These are phyloP conservation scores for Pisolithus sp. DNA, from an alignment of 768 basidiomycete species.

Conservation along the genomic window DNA sequence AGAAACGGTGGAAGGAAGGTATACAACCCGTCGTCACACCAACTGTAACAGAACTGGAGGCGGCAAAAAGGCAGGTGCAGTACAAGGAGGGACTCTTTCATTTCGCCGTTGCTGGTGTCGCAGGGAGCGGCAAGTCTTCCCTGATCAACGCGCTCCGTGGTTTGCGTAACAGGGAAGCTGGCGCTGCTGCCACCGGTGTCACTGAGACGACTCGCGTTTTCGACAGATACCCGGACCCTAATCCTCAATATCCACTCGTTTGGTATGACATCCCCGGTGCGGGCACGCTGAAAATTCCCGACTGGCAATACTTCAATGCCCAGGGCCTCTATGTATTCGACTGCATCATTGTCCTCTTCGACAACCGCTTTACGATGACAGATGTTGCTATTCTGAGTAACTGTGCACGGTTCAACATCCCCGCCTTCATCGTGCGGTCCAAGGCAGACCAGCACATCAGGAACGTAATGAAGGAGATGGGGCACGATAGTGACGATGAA, in stretches of 20 bases:
- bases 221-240: conserved; percentile 19
- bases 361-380: conserved; percentile 28
- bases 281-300: conserved; percentile 25
- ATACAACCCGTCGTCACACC: conserved; percentile 17
- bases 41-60: conserved; percentile 5
- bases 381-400: conserved; percentile 30
- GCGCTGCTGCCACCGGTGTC: conserved; percentile 24
- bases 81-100: conserved; percentile 26
- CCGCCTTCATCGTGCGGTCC: conserved; percentile 31
- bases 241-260: conserved; percentile 15
- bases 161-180: conserved; percentile 11
- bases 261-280: conserved; percentile 35
- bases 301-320: conserved; percentile 34
- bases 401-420: conserved; percentile 26
- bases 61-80: conserved; percentile 14
- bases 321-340: conserved; percentile 34
- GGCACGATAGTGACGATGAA: conserved; percentile 9
- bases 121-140: conserved; percentile 34
- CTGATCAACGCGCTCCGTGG: conserved; percentile 33
- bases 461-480: conserved; percentile 14
- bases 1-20: conserved; percentile 9
- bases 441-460: conserved; percentile 29
- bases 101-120: conserved; percentile 28
- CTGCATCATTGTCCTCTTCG: conserved; percentile 27
- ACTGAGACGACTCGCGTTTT: conserved; percentile 25